These are phyloP conservation scores for Pisolithus albus DNA, from an alignment of 768 basidiomycete species.

Conservation along the genomic window DNA sequence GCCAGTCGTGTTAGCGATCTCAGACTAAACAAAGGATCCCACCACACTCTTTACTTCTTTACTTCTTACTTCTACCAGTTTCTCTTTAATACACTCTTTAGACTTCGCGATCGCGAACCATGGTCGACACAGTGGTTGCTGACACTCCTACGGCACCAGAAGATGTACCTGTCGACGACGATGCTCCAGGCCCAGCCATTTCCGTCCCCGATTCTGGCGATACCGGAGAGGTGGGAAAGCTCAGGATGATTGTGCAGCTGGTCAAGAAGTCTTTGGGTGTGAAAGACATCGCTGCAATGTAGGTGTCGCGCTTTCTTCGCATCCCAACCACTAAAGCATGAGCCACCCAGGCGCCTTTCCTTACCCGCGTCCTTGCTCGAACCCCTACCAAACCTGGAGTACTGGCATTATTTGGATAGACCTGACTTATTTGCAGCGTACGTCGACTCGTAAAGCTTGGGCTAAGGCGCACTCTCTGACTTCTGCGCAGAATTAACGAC, in stretches of 20 bases:
- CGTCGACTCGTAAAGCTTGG: constrained; percentile 27
- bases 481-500: constrained; percentile 71
- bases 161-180: constrained; percentile 34
- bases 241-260: constrained; percentile 89
- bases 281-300: constrained; percentile 94
- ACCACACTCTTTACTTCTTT: constrained; percentile 1
- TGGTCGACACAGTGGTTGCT: constrained; percentile 15
- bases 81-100: not conserved
- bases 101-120: constrained; percentile 1
- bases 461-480: constrained; percentile 3
- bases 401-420: constrained; percentile 90
- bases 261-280: constrained; percentile 90
- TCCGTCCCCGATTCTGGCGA: constrained; percentile 67
- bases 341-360: constrained; percentile 67
- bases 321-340: constrained; percentile 12
- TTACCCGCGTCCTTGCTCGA: constrained; percentile 90
- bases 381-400: constrained; percentile 93
- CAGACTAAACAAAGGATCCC: constrained; percentile 1
- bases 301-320: constrained; percentile 23
- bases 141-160: constrained; percentile 6
- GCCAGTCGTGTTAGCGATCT: not conserved
- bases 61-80: not conserved
- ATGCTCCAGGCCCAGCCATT: constrained; percentile 49
- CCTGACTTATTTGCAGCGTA: constrained; percentile 90
- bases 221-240: constrained; percentile 79